Percentiles rank a stretch among this genome's conserved stretches.
These are phyloP conservation scores for Lactarius indigo DNA, from an alignment of 768 basidiomycete species.

Conservation along the genomic window DNA sequence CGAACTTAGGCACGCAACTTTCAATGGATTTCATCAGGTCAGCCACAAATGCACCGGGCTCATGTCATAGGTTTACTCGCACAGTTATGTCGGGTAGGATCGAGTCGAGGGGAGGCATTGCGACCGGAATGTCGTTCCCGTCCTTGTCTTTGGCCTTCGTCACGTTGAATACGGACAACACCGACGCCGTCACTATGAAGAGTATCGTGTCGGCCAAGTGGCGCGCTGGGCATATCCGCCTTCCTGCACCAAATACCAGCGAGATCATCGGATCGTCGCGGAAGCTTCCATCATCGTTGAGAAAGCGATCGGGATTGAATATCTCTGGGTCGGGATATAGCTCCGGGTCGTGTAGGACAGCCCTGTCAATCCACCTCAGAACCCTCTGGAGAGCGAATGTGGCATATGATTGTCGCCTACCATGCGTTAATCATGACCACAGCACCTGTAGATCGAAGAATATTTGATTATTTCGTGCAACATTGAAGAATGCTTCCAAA, in stretches of 20 bases:
- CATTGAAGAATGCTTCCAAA: not conserved
- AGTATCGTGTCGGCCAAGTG: not conserved
- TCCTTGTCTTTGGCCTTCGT: constrained; percentile 6
- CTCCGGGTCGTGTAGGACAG: constrained; percentile 27
- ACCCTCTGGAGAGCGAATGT: not conserved
- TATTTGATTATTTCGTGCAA: not conserved
- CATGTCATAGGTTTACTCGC: not conserved
- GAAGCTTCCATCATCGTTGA: constrained; percentile 13
- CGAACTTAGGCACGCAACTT: not conserved
- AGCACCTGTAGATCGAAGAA: not conserved
- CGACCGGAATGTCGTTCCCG: not conserved
- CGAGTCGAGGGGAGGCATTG: not conserved
- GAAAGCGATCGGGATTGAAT: constrained; percentile 31
- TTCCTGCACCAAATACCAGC: not conserved
- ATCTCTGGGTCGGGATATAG: constrained; percentile 29
- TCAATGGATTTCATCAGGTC: not conserved
- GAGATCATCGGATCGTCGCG: not conserved
- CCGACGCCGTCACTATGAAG: not conserved
- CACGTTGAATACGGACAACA: constrained; percentile 8
- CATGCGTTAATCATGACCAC: constrained; percentile 29
- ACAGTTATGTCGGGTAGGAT: not conserved
- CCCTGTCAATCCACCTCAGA: not conserved
- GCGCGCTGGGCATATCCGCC: not conserved
- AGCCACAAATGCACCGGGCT: not conserved
- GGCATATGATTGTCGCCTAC: constrained; percentile 13